A percentile compares a stretch with the other conserved stretches of the same genome.
Evolutionary conservation across 257 asterid genomes (phyloP).

Genomic region (Solanum etuberosum): DNA sequence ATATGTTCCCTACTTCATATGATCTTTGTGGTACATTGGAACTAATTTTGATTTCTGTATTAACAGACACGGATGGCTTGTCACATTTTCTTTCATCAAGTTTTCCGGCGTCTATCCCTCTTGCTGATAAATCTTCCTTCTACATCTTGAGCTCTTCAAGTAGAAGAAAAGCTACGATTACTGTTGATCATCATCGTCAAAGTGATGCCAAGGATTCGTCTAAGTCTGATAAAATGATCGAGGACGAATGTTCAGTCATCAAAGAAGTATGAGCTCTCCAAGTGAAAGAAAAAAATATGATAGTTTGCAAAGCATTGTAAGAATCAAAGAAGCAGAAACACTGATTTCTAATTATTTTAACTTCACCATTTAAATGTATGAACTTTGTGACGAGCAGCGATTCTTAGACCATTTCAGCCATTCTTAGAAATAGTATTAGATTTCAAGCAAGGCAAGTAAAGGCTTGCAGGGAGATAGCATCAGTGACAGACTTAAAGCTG

Average conservation of each 20-base stretch:
- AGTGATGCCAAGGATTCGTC: neutral
- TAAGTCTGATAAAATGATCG: neutral
- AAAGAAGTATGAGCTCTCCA: neutral
- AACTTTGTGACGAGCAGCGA: no score
- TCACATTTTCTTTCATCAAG: constrained; percentile 26
- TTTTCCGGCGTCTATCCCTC: constrained; percentile 25
- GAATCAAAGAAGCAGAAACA: neutral
- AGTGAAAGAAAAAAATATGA: neutral
- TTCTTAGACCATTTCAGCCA: no score
- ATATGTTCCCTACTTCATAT: neutral
- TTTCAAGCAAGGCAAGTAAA: no score
- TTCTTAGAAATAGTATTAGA: no score
- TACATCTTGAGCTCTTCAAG: constrained; percentile 44
- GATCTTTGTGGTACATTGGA: neutral
- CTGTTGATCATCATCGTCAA: neutral
- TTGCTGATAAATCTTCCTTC: constrained; percentile 34
- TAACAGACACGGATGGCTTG: constrained; percentile 41
- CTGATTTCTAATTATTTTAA: neutral
- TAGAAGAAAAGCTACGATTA: neutral
- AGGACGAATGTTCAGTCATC: neutral
- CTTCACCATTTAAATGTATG: no score
- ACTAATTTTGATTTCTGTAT: neutral
- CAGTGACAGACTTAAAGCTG: no score
- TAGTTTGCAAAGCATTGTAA: neutral
- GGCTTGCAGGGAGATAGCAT: no score